phyloP scores from a whole-genome alignment of 805 yeast genomes.

The Lachancea mirantina region DNA sequence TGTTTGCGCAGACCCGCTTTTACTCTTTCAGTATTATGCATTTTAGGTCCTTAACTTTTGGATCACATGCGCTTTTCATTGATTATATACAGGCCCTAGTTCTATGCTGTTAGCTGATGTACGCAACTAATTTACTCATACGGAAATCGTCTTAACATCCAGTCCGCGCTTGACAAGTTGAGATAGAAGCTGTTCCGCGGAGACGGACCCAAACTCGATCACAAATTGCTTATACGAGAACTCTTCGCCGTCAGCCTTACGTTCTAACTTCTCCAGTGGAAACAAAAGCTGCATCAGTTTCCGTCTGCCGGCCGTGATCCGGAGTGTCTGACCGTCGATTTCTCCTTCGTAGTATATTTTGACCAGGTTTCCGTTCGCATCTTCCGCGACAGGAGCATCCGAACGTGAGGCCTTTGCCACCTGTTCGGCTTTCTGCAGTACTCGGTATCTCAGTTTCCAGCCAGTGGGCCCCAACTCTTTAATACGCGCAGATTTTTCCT shows the following conservation, averaged over 20 bases:
- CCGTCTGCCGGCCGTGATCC: slow-evolving; percentile 58
- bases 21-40: no score
- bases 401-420: slow-evolving; percentile 35
- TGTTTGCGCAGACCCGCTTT: no score
- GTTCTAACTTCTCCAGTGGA: slow-evolving; percentile 41
- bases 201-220: slow-evolving; percentile 31
- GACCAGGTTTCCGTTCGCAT: slow-evolving; percentile 27
- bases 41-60: no score
- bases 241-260: slow-evolving; percentile 37
- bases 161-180: slow-evolving; percentile 25
- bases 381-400: slow-evolving; percentile 30
- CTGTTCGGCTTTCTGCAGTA: slow-evolving; percentile 42
- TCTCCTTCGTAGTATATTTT: slow-evolving; percentile 45
- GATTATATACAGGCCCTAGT: no score
- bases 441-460: slow-evolving; percentile 79
- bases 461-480: slow-evolving; percentile 91
- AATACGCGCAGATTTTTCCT: slow-evolving; percentile 81
- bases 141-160: slow-evolving; percentile 30
- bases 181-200: slow-evolving; percentile 16
- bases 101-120: no score
- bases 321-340: slow-evolving; percentile 36
- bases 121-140: no score
- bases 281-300: slow-evolving; percentile 49
- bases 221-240: slow-evolving; percentile 46
- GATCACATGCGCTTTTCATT: no score